A percentile compares a stretch with the other conserved stretches of the same genome.
These are phyloP conservation scores for Neopestalotiopsis clavispora DNA, from an alignment of 2,329 filamentous ascomycete genomes.

Conservation along the genomic window DNA sequence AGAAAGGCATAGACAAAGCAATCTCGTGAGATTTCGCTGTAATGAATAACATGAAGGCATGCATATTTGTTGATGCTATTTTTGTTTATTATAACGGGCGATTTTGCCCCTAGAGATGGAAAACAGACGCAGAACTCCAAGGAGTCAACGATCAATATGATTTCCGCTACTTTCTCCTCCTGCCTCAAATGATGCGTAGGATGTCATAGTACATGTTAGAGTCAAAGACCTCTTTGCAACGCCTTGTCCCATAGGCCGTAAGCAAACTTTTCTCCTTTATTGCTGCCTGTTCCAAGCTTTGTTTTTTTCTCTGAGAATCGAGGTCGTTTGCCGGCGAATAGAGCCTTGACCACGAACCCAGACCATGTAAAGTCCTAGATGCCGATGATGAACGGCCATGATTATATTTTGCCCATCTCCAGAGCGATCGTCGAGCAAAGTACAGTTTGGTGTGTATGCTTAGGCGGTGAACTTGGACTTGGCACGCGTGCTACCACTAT, in stretches of 20 bases:
- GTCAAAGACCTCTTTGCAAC: neutral
- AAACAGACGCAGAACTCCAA: neutral
- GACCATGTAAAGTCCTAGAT: neutral
- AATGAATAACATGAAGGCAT: neutral
- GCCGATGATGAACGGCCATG: neutral
- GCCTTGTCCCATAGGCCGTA: neutral
- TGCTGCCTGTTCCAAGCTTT: slow-evolving; percentile 1
- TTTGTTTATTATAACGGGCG: neutral
- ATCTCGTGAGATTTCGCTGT: neutral
- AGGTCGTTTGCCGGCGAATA: neutral
- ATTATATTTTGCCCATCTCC: slow-evolving; percentile 2
- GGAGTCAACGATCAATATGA: neutral
- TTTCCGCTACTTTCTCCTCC: neutral
- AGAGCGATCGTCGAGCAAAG: neutral
- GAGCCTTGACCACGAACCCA: neutral
- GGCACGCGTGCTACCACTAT: slow-evolving; percentile 90
- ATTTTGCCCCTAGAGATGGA: neutral
- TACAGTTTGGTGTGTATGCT: slow-evolving; percentile 25
- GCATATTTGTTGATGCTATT: neutral
- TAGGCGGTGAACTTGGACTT: slow-evolving; percentile 93
- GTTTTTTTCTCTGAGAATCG: neutral
- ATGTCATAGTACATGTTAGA: neutral
- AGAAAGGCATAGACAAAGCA: neutral
- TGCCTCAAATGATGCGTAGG: slow-evolving; percentile 3
- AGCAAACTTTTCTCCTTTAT: slow-evolving; percentile 7